Evolutionary conservation across 2,329 filamentous ascomycete species (phyloP).

Genomic region (Kalaharituber pfeilii): DNA sequence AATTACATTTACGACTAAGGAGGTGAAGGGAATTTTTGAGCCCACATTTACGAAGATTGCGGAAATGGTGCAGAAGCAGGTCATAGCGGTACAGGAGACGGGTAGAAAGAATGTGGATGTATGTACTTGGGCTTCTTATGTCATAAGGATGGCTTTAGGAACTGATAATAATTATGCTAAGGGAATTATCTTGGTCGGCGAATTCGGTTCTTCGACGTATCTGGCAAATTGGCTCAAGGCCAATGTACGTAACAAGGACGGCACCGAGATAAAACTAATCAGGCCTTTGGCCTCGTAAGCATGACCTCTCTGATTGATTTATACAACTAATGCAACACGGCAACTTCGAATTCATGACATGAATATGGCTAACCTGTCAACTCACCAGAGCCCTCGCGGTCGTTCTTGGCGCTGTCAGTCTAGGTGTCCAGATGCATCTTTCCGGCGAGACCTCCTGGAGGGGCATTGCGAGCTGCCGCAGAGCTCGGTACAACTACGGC

Average conservation of each 20-base stretch:
- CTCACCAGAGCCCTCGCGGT: background rate
- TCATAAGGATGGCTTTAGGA: background rate
- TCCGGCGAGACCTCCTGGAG: background rate
- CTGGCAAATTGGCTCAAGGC: constrained; percentile 37
- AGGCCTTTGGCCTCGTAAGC: background rate
- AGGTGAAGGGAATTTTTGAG: constrained; percentile 44
- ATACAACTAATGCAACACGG: background rate
- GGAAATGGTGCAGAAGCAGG: constrained; percentile 48
- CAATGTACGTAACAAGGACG: background rate
- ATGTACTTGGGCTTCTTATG: background rate
- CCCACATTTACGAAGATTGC: constrained; percentile 42
- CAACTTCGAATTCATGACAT: background rate
- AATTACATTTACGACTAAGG: constrained; percentile 38
- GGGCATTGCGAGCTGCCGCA: background rate
- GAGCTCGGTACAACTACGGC: background rate
- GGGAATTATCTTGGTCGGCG: constrained; percentile 65
- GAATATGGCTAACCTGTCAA: background rate
- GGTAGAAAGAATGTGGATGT: constrained; percentile 6
- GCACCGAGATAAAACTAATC: background rate
- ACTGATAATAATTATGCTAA: constrained; percentile 25
- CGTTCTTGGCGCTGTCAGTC: background rate
- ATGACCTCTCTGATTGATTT: background rate
- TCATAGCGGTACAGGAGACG: constrained; percentile 42
- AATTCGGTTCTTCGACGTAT: constrained; percentile 64
- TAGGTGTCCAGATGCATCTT: background rate